phyloP scores from a whole-genome alignment of 1,284 basidiomycete genomes.

The Calocybe gambosa region DNA sequence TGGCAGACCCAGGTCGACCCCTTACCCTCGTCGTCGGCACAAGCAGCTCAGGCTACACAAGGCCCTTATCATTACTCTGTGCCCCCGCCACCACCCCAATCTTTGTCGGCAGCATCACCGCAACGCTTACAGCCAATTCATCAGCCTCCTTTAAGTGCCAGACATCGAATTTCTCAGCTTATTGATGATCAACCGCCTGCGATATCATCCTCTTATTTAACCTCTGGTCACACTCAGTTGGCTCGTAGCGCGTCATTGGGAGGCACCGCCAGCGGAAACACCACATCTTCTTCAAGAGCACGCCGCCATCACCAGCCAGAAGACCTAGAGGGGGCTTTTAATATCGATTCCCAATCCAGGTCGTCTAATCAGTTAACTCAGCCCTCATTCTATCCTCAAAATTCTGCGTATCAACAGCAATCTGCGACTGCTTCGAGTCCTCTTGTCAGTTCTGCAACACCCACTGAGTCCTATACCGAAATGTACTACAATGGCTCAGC shows the following conservation, averaged over 20 bases:
- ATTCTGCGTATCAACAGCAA: slow-evolving; percentile 50
- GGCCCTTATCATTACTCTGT: slow-evolving; percentile 43
- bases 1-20: slow-evolving; percentile 70
- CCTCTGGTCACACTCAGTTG: slow-evolving; percentile 45
- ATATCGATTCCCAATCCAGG: slow-evolving; percentile 38
- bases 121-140: slow-evolving; percentile 33
- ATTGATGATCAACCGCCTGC: slow-evolving; percentile 50
- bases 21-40: slow-evolving; percentile 51
- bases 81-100: slow-evolving; percentile 34
- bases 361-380: slow-evolving; percentile 26
- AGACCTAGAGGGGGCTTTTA: slow-evolving; percentile 66
- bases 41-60: slow-evolving; percentile 56
- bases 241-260: slow-evolving; percentile 63
- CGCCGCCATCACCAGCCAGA: slow-evolving; percentile 58
- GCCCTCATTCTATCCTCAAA: slow-evolving; percentile 54
- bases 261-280: slow-evolving; percentile 33
- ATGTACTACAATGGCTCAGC: slow-evolving; percentile 55
- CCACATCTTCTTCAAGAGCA: slow-evolving; percentile 31
- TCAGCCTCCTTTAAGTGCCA: slow-evolving; percentile 34
- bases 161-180: slow-evolving; percentile 58
- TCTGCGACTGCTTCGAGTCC: slow-evolving; percentile 32
- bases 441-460: slow-evolving; percentile 27
- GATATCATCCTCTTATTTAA: slow-evolving; percentile 45
- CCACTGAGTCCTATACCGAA: slow-evolving; percentile 50
- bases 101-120: slow-evolving; percentile 25